Conservation (phyloP, 306 rosid species). For the Oxytropis ochrocephala region DNA sequence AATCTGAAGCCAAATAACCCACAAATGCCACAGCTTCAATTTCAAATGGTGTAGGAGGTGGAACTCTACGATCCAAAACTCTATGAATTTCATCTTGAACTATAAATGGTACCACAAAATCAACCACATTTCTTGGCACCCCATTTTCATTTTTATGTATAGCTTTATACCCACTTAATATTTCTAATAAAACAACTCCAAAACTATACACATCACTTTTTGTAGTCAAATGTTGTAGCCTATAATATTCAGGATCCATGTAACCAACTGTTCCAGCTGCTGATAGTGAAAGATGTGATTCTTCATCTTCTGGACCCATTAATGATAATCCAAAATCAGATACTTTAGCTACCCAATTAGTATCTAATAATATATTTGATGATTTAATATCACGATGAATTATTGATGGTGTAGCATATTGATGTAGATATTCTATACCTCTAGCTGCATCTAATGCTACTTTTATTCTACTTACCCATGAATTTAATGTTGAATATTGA, state of each 20-base stretch:
- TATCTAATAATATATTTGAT: slow-evolving; percentile 58
- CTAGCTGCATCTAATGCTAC: slow-evolving; percentile 73
- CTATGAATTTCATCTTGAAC: slow-evolving; percentile 71
- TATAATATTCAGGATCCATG: slow-evolving; percentile 88
- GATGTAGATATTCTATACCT: slow-evolving; percentile 65
- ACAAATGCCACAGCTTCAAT: slow-evolving; percentile 72
- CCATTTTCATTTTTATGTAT: slow-evolving; percentile 66
- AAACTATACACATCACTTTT: slow-evolving; percentile 92
- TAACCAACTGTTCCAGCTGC: slow-evolving; percentile 82
- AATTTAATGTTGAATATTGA: slow-evolving; percentile 26
- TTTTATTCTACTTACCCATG: slow-evolving; percentile 49
- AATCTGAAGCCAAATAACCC: slow-evolving; percentile 76
- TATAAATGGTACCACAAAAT: slow-evolving; percentile 59
- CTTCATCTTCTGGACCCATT: slow-evolving; percentile 56
- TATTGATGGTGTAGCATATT: slow-evolving; percentile 50
- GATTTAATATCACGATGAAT: slow-evolving; percentile 81
- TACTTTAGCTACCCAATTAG: slow-evolving; percentile 49
- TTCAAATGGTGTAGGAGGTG: slow-evolving; percentile 74
- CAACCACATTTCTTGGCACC: slow-evolving; percentile 77
- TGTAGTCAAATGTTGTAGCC: slow-evolving; percentile 60
- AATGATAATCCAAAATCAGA: slow-evolving; percentile 69
- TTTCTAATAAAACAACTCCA: slow-evolving; percentile 64
- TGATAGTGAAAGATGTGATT: slow-evolving; percentile 41
- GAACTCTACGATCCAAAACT: slow-evolving; percentile 56
- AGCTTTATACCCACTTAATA: slow-evolving; percentile 58